A percentile compares a stretch with the other conserved stretches of the same genome.
These are phyloP conservation scores for Lichtheimia corymbifera DNA, from an alignment of 371 early-diverging fungal species.

Conservation along the genomic window DNA sequence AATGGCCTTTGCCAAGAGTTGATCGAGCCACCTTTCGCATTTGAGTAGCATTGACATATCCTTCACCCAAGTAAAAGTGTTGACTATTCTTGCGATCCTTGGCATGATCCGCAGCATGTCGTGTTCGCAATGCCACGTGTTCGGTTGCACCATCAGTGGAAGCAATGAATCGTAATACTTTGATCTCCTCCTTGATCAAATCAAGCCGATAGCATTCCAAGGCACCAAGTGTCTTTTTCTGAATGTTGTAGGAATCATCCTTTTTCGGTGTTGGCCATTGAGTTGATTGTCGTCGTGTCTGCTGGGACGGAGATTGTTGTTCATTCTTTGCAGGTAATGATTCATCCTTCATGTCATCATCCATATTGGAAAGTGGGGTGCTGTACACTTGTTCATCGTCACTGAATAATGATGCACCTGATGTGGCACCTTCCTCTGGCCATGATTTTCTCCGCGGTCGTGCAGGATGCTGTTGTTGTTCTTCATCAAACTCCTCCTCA, in stretches of 20 bases:
- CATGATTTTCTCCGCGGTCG: constrained; percentile 20
- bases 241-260: constrained; percentile 12
- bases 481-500: neutral
- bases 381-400: constrained; percentile 1
- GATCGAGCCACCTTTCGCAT: constrained; percentile 50
- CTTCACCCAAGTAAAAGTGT: constrained; percentile 40
- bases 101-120: constrained; percentile 21
- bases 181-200: constrained; percentile 30
- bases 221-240: constrained; percentile 23
- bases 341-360: neutral
- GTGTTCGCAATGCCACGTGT: constrained; percentile 32
- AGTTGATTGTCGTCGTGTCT: neutral
- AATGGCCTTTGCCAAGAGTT: constrained; percentile 48
- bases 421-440: constrained; percentile 15
- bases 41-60: constrained; percentile 59
- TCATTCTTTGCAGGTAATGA: neutral
- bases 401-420: constrained; percentile 1
- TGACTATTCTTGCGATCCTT: constrained; percentile 18
- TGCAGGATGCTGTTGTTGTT: neutral
- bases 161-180: constrained; percentile 33
- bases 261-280: neutral
- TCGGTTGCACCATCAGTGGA: constrained; percentile 36
- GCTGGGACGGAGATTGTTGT: constrained; percentile 1
- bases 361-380: neutral
- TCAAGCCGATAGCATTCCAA: constrained; percentile 31